Percentiles rank a stretch among this genome's conserved stretches.
phyloP scores from a whole-genome alignment of 2,329 filamentous ascomycete genomes.

The Sphaerulina musiva region DNA sequence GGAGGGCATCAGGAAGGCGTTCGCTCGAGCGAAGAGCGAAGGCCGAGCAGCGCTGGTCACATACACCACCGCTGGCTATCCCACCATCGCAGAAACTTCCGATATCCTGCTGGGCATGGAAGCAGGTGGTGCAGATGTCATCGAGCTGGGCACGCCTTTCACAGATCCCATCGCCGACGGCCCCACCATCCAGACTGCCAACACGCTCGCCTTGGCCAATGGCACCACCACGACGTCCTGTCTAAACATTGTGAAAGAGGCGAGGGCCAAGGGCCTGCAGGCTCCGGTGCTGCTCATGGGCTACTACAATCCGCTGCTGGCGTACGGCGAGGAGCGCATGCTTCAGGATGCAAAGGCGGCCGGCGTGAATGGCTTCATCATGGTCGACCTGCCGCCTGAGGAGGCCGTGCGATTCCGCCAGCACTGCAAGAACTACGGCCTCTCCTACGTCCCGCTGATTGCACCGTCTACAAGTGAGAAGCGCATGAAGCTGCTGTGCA shows the following conservation, averaged over 20 bases:
- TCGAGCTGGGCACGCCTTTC: constrained; percentile 93
- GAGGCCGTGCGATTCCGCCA: constrained; percentile 89
- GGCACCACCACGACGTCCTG: constrained; percentile 76
- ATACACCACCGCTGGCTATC: constrained; percentile 93
- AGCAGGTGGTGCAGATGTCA: constrained; percentile 86
- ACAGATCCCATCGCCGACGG: constrained; percentile 98
- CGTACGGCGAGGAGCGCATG: constrained; percentile 87
- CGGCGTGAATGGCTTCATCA: constrained; percentile 91
- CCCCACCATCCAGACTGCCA: constrained; percentile 91
- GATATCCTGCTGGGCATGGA: constrained; percentile 84
- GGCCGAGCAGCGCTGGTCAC: constrained; percentile 71
- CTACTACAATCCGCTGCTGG: constrained; percentile 94
- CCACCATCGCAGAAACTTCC: constrained; percentile 71
- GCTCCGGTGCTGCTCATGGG: constrained; percentile 92
- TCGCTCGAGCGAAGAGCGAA: constrained; percentile 47
- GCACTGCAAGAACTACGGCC: constrained; percentile 70
- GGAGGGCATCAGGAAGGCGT: constrained; percentile 45
- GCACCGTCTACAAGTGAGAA: constrained; percentile 86
- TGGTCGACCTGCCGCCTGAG: constrained; percentile 91
- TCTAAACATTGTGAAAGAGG: constrained; percentile 75
- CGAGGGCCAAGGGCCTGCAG: constrained; percentile 67
- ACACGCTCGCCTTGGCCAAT: constrained; percentile 81
- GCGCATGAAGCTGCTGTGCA: constrained; percentile 92
- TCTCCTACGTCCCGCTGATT: constrained; percentile 96
- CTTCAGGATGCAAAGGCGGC: constrained; percentile 75